Evolutionary conservation across 805 yeast genomes (phyloP).

Genomic region (Brettanomyces custersianus): DNA sequence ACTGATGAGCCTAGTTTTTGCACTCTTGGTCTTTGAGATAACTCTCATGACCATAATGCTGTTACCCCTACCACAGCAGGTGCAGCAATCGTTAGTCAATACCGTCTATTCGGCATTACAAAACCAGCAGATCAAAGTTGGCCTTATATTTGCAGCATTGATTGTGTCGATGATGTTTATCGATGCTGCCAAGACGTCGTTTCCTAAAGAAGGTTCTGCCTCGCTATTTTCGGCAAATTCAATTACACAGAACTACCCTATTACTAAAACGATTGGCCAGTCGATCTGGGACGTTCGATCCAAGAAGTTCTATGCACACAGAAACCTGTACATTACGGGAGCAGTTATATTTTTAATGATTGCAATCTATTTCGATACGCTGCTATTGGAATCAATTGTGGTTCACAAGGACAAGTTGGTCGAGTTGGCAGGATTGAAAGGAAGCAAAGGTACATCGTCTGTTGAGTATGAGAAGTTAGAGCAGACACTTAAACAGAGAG

Average conservation of each 20-base stretch:
- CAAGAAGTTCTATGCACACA: slow-evolving; percentile 45
- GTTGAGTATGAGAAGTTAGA: slow-evolving; percentile 26
- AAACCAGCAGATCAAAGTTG: slow-evolving; percentile 32
- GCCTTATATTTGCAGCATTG: slow-evolving; percentile 29
- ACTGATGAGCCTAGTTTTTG: slow-evolving; percentile 28
- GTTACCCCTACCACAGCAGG: slow-evolving; percentile 39
- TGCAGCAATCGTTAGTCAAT: slow-evolving; percentile 31
- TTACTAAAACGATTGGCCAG: neutral
- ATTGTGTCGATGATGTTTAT: slow-evolving; percentile 36
- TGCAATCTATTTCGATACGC: slow-evolving; percentile 35
- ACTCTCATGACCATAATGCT: slow-evolving; percentile 31
- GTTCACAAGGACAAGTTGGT: slow-evolving; percentile 22
- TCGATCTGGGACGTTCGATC: slow-evolving; percentile 29
- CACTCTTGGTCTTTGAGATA: slow-evolving; percentile 37
- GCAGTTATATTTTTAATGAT: slow-evolving; percentile 40
- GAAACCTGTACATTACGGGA: slow-evolving; percentile 48
- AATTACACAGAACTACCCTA: neutral
- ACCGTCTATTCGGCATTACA: slow-evolving; percentile 21
- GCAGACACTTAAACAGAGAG: slow-evolving; percentile 26
- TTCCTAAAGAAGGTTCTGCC: slow-evolving; percentile 11
- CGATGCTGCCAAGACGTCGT: slow-evolving; percentile 30
- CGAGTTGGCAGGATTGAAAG: slow-evolving; percentile 17
- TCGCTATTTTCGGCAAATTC: slow-evolving; percentile 5
- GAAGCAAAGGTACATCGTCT: slow-evolving; percentile 10
- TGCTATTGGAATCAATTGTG: slow-evolving; percentile 37